phyloP scores from a whole-genome alignment of 257 asterid species.

The Cruciata laevipes region DNA sequence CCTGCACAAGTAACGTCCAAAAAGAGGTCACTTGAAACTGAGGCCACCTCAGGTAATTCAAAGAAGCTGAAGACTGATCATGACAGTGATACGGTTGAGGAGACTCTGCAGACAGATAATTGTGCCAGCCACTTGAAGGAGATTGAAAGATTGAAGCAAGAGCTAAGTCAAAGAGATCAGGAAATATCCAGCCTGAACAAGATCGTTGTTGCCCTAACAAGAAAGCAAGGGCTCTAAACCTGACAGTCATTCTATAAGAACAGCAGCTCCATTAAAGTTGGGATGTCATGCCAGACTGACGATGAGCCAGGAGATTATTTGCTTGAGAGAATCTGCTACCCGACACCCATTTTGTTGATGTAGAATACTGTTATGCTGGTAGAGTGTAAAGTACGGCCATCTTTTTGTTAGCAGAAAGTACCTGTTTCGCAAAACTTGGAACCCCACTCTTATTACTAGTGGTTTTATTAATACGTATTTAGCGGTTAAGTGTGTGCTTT shows the following conservation, averaged over 20 bases:
- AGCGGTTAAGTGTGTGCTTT: background rate
- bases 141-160: slow-evolving; percentile 54
- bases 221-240: slow-evolving; percentile 75
- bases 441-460: background rate
- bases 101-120: slow-evolving; percentile 7
- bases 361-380: background rate
- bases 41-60: slow-evolving; percentile 16
- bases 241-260: background rate
- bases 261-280: background rate
- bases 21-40: slow-evolving; percentile 44
- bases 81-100: slow-evolving; percentile 26
- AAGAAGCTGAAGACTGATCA: slow-evolving; percentile 35
- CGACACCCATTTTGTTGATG: background rate
- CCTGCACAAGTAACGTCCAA: slow-evolving; percentile 20
- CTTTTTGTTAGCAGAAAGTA: background rate
- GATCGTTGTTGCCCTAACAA: slow-evolving; percentile 58
- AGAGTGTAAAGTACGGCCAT: background rate
- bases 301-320: background rate
- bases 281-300: background rate
- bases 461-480: background rate
- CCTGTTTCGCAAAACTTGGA: background rate
- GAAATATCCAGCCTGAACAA: slow-evolving; percentile 58
- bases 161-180: slow-evolving; percentile 49
- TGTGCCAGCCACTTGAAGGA: slow-evolving; percentile 44
- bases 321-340: background rate